Base-by-base conservation (phyloP, 2,329 filamentous ascomycete species). In the Chaetomiaceae sp. region DNA sequence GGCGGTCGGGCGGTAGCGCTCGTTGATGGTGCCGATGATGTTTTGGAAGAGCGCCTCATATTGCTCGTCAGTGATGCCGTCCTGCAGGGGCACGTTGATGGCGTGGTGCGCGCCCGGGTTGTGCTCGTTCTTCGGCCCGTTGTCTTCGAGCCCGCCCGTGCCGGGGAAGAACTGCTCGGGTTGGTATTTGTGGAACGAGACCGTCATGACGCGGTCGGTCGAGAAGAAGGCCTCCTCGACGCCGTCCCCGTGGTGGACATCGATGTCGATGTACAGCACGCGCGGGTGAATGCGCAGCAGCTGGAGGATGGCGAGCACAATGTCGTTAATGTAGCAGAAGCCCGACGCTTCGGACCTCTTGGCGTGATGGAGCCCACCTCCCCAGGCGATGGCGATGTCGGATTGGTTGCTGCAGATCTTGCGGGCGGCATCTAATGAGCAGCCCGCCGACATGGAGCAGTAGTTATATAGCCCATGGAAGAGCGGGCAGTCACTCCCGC, bases 291-390 rank as follows among this genome's bases (percentile, higher is more conserved):
- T 80, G 25, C 87, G 85, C 14, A 97, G 76, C 9, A 99, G 79
- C 66, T 96, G 87, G 33, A 97, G 78, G 61, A 96, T 93, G 31
- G 87, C 89, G 41, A 99, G 79, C 51, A 97, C 93, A 62, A 97
- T 97, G 69, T 99, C 93, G 68, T 99, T 99, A 72, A 97, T 90
- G 72, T 99, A 99, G 73, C 93, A 99, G 70, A 99, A 99, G 0
- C 93, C 93, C 13, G 87, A 92, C 0, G 93, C 92, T 70, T 96
- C 90, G 47, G 86, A 82, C 66, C 92, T 93, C 70, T 97, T 96
- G 40, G 93, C 93, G 65, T 99, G 93, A 68, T 99, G 93, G 25
- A 99, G 79, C 10, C 93, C 93, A 31, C 93, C 93, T 16, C 90
- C 93, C 93, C 93, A 99, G 62, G 95, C 95, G 64, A 99, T 90